Base-by-base conservation (phyloP, 306 rosid genomes). In the Datisca glomerata region DNA sequence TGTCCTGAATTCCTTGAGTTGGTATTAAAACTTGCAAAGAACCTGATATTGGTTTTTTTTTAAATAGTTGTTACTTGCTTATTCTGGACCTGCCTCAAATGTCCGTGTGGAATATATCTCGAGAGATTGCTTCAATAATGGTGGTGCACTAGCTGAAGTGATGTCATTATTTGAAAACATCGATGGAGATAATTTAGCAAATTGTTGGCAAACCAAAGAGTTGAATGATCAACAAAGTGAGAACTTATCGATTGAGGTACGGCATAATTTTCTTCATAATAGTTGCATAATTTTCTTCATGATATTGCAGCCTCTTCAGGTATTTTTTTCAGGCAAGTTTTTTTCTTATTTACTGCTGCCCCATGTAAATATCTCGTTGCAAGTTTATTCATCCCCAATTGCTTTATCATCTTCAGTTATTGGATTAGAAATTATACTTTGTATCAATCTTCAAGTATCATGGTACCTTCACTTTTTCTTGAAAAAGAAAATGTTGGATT, bases 71-170 rank as follows among this genome's bases (percentile, higher is more conserved):
- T 59, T 89, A 45, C 45, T 76, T 51, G 82, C 65, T 44, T 83
- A 72, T 83, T 80, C 97, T 50, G 97, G 97, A 59, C 93, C 97
- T 48, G 80, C 89, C 45, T 83, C 93, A 45, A 73, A 80, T 59
- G 86, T 78, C 17, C 93, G 94, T 0, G 62, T 80, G 37, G 97
- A 89, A 73, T 93, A 6, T 51, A 71, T 52, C 45, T 80, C 83
- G 4, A 69, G 62, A 59, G 83, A 74, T 29, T 67, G 89, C 62
- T 79, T 87, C 43, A 51, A 49, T 13, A 65, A 67, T 56, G 86
- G 97, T 42, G 85, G 94, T 34, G 93, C 94, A 57, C 73, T 83
- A 41, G 83, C 94, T 41, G 93, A 83, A 63, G 93, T 83, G 3
- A 49, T 73, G 68, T 65, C 93, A 32, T 57, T 70, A 25, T 89